Evolutionary conservation across 208 protist genomes (phyloP).

Genomic region (Wallacemonas sp.): DNA sequence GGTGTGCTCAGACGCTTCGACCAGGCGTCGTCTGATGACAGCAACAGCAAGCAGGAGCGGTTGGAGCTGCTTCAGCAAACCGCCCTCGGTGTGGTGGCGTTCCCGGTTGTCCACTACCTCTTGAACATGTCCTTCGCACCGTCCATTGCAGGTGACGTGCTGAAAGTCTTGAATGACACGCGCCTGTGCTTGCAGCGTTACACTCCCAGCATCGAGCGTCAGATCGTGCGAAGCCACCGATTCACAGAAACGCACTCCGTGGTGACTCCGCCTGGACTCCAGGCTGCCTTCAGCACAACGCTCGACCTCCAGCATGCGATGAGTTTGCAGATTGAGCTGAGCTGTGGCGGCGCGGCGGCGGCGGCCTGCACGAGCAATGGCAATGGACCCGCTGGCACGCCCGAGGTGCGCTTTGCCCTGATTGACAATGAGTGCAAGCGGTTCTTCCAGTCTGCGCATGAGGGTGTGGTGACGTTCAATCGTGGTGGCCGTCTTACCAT

Average conservation of each 20-base stretch:
- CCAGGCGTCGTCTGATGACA: conserved; percentile 35
- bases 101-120: conserved; percentile 80
- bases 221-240: conserved; percentile 15
- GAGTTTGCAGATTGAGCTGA: conserved; percentile 33
- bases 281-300: conserved; percentile 31
- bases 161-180: conserved; percentile 67
- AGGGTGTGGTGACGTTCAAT: conserved; percentile 25
- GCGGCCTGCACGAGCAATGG: not conserved
- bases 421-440: conserved; percentile 35
- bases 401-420: conserved; percentile 18
- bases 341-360: not conserved
- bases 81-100: conserved; percentile 74
- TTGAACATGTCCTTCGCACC: conserved; percentile 60
- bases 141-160: conserved; percentile 48
- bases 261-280: conserved; percentile 38
- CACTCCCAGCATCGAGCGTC: conserved; percentile 5
- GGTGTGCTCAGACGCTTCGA: conserved; percentile 61
- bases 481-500: conserved; percentile 38
- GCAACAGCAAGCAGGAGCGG: conserved; percentile 11
- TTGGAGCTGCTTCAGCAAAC: conserved; percentile 60
- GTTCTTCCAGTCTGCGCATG: conserved; percentile 15
- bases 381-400: not conserved
- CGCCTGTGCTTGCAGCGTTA: conserved; percentile 44
- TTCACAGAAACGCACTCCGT: conserved; percentile 72
- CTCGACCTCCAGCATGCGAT: conserved; percentile 66